Conservation (phyloP, 1,284 basidiomycete species). For the Leccinum pseudoinsigne region DNA sequence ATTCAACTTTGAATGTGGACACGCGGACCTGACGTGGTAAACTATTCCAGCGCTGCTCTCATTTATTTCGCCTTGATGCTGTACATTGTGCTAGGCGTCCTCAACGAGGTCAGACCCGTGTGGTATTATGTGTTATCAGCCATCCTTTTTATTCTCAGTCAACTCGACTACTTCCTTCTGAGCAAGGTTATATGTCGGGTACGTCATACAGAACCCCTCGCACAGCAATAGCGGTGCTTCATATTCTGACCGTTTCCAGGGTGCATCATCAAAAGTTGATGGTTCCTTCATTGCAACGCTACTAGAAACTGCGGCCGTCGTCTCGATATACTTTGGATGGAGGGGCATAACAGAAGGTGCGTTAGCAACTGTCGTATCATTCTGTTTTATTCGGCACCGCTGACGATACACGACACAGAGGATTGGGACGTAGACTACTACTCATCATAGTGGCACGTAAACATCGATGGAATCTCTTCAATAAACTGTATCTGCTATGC, state of each 20-base stretch:
- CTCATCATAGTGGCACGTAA: constrained; percentile 20
- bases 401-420: constrained; percentile 22
- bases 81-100: constrained; percentile 68
- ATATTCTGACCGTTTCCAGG: constrained; percentile 36
- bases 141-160: constrained; percentile 69
- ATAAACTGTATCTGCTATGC: constrained; percentile 18
- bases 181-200: constrained; percentile 77
- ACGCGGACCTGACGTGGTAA: constrained; percentile 2
- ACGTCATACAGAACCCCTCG: constrained; percentile 26
- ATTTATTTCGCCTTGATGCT: constrained; percentile 72
- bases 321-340: constrained; percentile 77
- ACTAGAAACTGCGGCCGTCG: constrained; percentile 71
- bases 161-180: constrained; percentile 78
- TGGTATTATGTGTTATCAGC: constrained; percentile 67
- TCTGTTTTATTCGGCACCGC: background rate
- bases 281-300: constrained; percentile 81
- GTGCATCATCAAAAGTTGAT: constrained; percentile 67
- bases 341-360: constrained; percentile 81
- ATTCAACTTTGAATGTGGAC: background rate
- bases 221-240: constrained; percentile 8
- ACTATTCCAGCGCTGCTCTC: constrained; percentile 53
- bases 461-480: constrained; percentile 4
- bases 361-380: constrained; percentile 24
- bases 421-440: constrained; percentile 35
- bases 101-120: constrained; percentile 74